phyloP scores from a whole-genome alignment of 2,329 filamentous ascomycete genomes.

The Colletotrichum theobromicola region DNA sequence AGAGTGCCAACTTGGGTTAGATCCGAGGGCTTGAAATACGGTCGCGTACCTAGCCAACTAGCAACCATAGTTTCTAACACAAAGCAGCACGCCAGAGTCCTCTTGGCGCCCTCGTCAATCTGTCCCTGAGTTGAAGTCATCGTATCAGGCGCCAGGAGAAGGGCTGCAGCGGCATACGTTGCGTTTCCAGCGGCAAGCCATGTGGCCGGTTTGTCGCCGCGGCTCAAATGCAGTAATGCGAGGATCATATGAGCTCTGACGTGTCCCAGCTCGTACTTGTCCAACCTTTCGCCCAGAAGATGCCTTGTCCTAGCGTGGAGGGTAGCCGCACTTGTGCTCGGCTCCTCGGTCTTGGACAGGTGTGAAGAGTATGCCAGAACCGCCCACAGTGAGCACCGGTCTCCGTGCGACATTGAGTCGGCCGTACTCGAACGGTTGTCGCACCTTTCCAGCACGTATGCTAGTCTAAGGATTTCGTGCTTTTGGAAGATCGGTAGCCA shows the following conservation, averaged over 20 bases:
- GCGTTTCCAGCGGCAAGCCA: conserved; percentile 11
- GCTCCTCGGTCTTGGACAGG: neutral
- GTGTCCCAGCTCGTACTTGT: neutral
- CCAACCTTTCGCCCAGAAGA: neutral
- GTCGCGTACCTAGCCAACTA: neutral
- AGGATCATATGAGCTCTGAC: conserved; percentile 1
- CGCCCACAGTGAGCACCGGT: neutral
- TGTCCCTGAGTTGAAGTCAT: neutral
- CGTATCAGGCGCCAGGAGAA: neutral
- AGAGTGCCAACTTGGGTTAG: neutral
- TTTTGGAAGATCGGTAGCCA: conserved; percentile 9
- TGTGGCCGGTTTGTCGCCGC: neutral
- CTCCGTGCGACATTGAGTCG: neutral
- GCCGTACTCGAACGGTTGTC: neutral
- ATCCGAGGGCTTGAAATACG: neutral
- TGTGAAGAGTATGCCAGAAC: conserved; percentile 2
- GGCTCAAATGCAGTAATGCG: neutral
- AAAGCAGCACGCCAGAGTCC: neutral
- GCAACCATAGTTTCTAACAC: conserved; percentile 8
- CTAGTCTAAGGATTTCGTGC: conserved; percentile 4
- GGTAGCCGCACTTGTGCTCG: neutral
- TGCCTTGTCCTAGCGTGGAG: neutral
- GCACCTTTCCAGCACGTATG: neutral
- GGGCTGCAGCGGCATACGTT: neutral
- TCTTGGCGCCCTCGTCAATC: neutral